Evolutionary conservation across 805 yeast genomes (phyloP).

Genomic region (Spencermartinsiella europaea): DNA sequence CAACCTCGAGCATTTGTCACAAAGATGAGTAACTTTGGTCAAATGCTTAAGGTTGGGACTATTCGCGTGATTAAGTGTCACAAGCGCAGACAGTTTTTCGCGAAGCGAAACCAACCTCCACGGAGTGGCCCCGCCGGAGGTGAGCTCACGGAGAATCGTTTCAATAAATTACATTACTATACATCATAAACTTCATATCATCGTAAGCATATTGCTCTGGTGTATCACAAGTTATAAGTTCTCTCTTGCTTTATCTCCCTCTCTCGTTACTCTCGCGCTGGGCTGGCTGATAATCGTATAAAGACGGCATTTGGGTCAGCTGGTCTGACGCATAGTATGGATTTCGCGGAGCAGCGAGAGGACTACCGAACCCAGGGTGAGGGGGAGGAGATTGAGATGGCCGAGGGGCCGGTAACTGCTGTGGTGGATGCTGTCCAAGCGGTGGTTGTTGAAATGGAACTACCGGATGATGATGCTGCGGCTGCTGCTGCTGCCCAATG

Average conservation of each 20-base stretch:
- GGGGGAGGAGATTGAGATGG: constrained; percentile 4
- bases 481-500: background rate
- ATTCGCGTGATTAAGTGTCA: too few relatives aligned
- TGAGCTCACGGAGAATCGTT: too few relatives aligned
- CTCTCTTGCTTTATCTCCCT: constrained; percentile 2
- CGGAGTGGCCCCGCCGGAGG: too few relatives aligned
- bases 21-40: too few relatives aligned
- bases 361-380: background rate
- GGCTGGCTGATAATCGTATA: constrained; percentile 8
- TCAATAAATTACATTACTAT: background rate
- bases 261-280: constrained; percentile 19
- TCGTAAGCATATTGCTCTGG: background rate
- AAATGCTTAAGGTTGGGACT: too few relatives aligned
- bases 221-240: background rate
- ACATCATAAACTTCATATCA: background rate
- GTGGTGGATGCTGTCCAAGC: constrained; percentile 5
- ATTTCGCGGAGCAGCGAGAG: background rate
- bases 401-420: background rate
- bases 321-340: background rate
- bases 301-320: background rate
- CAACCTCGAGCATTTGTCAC: too few relatives aligned
- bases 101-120: too few relatives aligned
- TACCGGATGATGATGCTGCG: background rate
- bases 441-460: background rate
- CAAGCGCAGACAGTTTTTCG: too few relatives aligned